A percentile compares a stretch with the other conserved stretches of the same genome.
phyloP scores from a whole-genome alignment of 2,329 filamentous ascomycete genomes.

The Calonectria pteridis region DNA sequence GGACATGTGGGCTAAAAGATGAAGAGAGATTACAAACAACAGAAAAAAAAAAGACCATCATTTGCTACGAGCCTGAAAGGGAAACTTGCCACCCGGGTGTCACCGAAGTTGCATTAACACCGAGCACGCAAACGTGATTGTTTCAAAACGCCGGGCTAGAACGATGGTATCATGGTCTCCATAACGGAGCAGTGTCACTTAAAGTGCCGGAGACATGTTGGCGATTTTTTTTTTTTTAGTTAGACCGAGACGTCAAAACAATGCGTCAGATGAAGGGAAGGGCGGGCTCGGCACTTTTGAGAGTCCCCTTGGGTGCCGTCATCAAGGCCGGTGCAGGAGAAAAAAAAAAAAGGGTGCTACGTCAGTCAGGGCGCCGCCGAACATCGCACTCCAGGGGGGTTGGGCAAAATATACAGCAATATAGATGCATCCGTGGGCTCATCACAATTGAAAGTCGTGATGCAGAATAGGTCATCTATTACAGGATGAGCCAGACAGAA shows the following conservation, averaged over 20 bases:
- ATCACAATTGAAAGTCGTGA: not conserved
- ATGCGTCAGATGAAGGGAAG: not conserved
- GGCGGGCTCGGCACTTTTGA: not conserved
- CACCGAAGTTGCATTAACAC: not conserved
- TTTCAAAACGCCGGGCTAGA: slow-evolving; percentile 1
- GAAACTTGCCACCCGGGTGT: not conserved
- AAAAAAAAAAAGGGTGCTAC: not conserved
- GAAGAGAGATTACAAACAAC: slow-evolving; percentile 9
- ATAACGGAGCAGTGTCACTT: slow-evolving; percentile 8
- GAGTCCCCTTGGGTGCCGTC: not conserved
- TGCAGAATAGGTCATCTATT: not conserved
- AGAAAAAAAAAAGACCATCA: not conserved
- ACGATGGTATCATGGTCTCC: not conserved
- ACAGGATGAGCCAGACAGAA: not conserved
- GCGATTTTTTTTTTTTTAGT: not conserved
- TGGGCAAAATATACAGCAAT: not conserved
- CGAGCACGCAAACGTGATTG: not conserved
- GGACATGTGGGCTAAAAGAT: slow-evolving; percentile 13
- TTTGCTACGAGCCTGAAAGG: not conserved
- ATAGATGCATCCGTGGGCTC: not conserved
- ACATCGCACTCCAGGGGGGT: not conserved
- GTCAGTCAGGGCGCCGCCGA: not conserved
- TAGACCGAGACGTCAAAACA: not conserved
- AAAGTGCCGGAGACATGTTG: not conserved
- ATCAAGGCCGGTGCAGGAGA: not conserved